These are phyloP conservation scores for Trypanosoma vivax DNA, from an alignment of 208 protist genomes.

Conservation along the genomic window DNA sequence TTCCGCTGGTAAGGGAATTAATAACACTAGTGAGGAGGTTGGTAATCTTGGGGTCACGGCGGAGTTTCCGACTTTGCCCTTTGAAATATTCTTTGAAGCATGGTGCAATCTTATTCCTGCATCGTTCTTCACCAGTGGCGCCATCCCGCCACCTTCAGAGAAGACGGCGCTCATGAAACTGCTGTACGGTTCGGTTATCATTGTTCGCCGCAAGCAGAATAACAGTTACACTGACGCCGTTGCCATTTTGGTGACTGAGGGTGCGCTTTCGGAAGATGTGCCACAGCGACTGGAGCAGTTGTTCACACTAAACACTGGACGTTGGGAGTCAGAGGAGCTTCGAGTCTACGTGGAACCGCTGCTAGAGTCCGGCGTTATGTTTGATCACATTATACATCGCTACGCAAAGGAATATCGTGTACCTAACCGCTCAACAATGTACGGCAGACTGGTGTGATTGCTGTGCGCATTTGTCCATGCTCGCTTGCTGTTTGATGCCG, in stretches of 20 bases:
- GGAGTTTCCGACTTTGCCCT: slow-evolving; percentile 20
- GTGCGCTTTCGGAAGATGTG: slow-evolving; percentile 31
- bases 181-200: slow-evolving; percentile 29
- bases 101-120: slow-evolving; percentile 30
- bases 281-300: slow-evolving; percentile 30
- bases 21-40: background rate
- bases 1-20: background rate
- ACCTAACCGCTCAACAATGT: slow-evolving; percentile 51
- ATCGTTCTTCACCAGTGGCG: slow-evolving; percentile 23
- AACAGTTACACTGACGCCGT: slow-evolving; percentile 15
- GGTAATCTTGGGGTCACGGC: background rate
- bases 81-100: slow-evolving; percentile 25
- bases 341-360: slow-evolving; percentile 51
- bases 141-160: slow-evolving; percentile 10
- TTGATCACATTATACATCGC: slow-evolving; percentile 47
- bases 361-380: slow-evolving; percentile 32
- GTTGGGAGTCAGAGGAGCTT: slow-evolving; percentile 36
- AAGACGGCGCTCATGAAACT: slow-evolving; percentile 20
- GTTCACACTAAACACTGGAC: slow-evolving; percentile 41
- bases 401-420: slow-evolving; percentile 55
- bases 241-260: slow-evolving; percentile 40
- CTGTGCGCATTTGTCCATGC: no score
- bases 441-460: slow-evolving; percentile 29
- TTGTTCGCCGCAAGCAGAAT: slow-evolving; percentile 8
- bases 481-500: background rate